Conservation (phyloP, 805 yeast genomes). For the Martiniozyma abietophila region DNA sequence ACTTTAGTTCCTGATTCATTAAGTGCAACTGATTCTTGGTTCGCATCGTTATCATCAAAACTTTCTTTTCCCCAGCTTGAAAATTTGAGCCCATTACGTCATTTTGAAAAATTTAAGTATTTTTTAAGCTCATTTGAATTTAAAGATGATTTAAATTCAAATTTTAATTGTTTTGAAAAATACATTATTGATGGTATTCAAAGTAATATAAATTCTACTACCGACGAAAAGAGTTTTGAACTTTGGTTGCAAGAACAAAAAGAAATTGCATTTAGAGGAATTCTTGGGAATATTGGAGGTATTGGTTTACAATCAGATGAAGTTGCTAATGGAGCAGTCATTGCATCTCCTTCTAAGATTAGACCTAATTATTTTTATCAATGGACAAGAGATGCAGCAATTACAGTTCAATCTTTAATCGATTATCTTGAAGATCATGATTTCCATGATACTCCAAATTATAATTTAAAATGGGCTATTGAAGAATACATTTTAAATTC, state of each 20-base stretch:
- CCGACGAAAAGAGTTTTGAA: constrained; percentile 28
- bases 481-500: constrained; percentile 58
- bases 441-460: constrained; percentile 17
- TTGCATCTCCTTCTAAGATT: constrained; percentile 72
- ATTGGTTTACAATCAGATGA: constrained; percentile 25
- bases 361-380: constrained; percentile 80
- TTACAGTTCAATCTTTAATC: constrained; percentile 60
- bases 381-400: constrained; percentile 88
- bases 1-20: no score
- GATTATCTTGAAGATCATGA: constrained; percentile 39
- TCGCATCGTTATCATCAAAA: no score
- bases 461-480: constrained; percentile 23
- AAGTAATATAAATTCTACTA: not conserved
- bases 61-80: no score
- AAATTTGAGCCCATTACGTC: no score
- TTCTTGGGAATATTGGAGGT: constrained; percentile 51
- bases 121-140: no score
- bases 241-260: constrained; percentile 40
- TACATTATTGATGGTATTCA: constrained; percentile 2
- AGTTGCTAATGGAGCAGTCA: constrained; percentile 58
- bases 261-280: constrained; percentile 33
- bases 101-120: no score
- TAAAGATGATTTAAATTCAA: no score
- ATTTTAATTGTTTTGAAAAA: no score
- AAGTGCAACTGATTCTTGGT: no score